A percentile compares a stretch with the other conserved stretches of the same genome.
phyloP scores from a whole-genome alignment of 106 monocot species.

The Platanthera zijinensis region DNA sequence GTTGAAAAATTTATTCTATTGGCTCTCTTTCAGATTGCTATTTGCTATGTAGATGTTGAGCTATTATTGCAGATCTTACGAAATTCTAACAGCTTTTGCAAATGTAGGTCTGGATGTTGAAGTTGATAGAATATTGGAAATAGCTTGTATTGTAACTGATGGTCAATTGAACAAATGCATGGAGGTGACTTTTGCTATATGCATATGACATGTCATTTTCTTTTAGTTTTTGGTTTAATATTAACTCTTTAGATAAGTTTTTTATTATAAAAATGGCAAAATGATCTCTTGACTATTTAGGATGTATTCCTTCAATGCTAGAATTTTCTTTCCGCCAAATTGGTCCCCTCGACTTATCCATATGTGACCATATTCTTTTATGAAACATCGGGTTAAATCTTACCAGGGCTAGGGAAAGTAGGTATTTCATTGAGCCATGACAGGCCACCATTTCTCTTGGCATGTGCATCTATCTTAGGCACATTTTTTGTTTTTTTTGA shows the following conservation, averaged over 20 bases:
- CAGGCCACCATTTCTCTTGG: too few species aligned
- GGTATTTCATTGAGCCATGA: too few species aligned
- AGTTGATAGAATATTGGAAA: constrained; percentile 90
- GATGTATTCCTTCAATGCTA: too few species aligned
- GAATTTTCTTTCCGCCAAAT: too few species aligned
- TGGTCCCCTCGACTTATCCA: too few species aligned
- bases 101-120: constrained; percentile 71
- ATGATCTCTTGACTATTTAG: too few species aligned
- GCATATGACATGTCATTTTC: not conserved
- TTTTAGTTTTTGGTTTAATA: not conserved
- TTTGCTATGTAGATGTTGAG: not conserved
- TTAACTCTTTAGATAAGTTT: not conserved
- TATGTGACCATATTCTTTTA: too few species aligned
- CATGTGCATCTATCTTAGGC: too few species aligned
- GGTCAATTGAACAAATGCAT: constrained; percentile 70
- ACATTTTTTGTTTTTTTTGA: too few species aligned
- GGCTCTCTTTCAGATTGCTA: not conserved
- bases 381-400: too few species aligned
- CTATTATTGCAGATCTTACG: not conserved
- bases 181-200: constrained; percentile 44
- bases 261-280: not conserved
- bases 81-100: not conserved
- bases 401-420: too few species aligned
- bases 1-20: not conserved
- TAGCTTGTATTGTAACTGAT: constrained; percentile 93